Percentiles rank a stretch among this genome's conserved stretches.
Conservation (phyloP, 495 filamentous ascomycete species). For the Cercophora scortea region DNA sequence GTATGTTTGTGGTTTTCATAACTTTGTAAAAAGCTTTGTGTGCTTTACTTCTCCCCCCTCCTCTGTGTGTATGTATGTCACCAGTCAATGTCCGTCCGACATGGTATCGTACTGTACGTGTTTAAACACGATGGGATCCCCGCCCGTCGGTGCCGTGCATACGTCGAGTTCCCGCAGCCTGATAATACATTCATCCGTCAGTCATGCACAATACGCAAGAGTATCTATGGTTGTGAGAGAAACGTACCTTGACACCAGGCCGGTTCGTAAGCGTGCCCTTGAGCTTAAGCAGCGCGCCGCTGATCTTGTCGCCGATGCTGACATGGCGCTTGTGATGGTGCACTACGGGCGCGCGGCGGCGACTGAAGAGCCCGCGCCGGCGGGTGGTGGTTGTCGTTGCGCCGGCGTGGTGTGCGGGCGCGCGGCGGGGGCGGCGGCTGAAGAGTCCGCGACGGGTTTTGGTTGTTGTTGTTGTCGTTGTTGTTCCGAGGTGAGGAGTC, state of each 20-base stretch:
- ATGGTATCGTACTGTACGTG: too few relatives aligned
- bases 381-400: conserved; percentile 8
- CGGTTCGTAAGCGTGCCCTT: conserved; percentile 54
- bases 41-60: too few relatives aligned
- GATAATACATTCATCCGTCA: background rate
- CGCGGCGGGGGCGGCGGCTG: conserved; percentile 1
- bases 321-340: conserved; percentile 52
- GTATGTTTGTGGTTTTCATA: too few relatives aligned
- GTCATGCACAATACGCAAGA: too few relatives aligned
- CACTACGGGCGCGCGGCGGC: conserved; percentile 12
- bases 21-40: too few relatives aligned
- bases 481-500: background rate
- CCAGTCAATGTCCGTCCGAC: too few relatives aligned
- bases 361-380: conserved; percentile 3
- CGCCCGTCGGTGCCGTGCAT: conserved; percentile 69
- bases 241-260: conserved; percentile 54
- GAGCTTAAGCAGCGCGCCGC: conserved; percentile 58
- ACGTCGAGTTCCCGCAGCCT: conserved; percentile 63
- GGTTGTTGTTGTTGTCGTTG: conserved; percentile 1
- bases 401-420: conserved; percentile 2
- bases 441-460: conserved; percentile 2
- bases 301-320: conserved; percentile 60
- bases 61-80: too few relatives aligned
- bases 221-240: conserved; percentile 1
- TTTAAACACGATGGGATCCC: conserved; percentile 16